Conservation (phyloP, 2,329 filamentous ascomycete species). For the Aspergillus arachidicola region DNA sequence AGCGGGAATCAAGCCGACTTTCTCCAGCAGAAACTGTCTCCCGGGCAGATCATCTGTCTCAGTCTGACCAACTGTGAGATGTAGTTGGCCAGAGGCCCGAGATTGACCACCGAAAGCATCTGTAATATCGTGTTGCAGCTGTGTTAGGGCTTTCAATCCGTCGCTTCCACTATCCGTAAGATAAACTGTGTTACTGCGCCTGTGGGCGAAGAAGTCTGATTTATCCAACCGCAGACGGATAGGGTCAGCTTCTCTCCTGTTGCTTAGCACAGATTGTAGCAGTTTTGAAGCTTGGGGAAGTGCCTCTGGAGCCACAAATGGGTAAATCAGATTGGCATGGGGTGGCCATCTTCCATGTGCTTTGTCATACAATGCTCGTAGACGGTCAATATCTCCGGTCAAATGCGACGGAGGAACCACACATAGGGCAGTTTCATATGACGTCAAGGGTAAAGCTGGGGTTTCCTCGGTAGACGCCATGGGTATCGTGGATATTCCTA, state of each 20-base stretch:
- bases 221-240: conserved; percentile 5
- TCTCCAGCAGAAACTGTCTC: conserved; percentile 5
- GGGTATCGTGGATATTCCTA: not conserved
- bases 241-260: not conserved
- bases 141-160: not conserved
- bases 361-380: conserved; percentile 10
- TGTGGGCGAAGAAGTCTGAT: conserved; percentile 8
- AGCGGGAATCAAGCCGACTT: conserved; percentile 2
- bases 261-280: not conserved
- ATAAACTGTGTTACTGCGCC: conserved; percentile 5
- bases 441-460: not conserved
- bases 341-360: conserved; percentile 11
- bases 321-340: conserved; percentile 12
- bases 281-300: conserved; percentile 4
- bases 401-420: conserved; percentile 6
- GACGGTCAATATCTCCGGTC: conserved; percentile 6
- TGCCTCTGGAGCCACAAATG: conserved; percentile 8
- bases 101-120: not conserved
- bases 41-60: not conserved
- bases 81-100: not conserved
- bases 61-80: conserved; percentile 8
- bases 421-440: conserved; percentile 12
- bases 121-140: not conserved
- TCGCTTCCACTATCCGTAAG: not conserved
- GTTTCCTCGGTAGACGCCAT: not conserved